These are phyloP conservation scores for Populus hybrid DNA, from an alignment of 441 rosid species.

Conservation along the genomic window DNA sequence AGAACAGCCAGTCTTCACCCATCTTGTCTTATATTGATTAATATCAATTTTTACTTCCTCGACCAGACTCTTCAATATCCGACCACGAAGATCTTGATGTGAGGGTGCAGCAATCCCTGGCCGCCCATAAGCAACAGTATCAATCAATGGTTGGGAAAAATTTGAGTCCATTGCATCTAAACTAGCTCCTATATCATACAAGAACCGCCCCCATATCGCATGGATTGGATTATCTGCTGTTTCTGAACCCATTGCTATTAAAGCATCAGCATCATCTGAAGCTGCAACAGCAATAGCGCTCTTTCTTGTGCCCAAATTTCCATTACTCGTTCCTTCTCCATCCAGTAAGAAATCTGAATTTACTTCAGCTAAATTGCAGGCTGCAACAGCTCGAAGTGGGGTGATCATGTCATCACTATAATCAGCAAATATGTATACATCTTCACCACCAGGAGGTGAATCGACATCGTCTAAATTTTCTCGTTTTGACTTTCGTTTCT, in stretches of 20 bases:
- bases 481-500: slow-evolving; percentile 39
- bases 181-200: slow-evolving; percentile 84
- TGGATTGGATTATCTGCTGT: slow-evolving; percentile 38
- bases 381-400: slow-evolving; percentile 27
- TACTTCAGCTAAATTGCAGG: slow-evolving; percentile 24
- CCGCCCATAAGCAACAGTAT: slow-evolving; percentile 56
- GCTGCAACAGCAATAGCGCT: slow-evolving; percentile 33
- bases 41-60: slow-evolving; percentile 65
- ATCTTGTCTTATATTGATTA: slow-evolving; percentile 34
- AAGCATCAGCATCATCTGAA: slow-evolving; percentile 11
- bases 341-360: slow-evolving; percentile 29
- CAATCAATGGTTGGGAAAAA: slow-evolving; percentile 66
- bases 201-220: slow-evolving; percentile 60
- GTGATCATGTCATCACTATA: slow-evolving; percentile 31
- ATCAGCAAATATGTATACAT: slow-evolving; percentile 26
- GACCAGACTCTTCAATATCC: slow-evolving; percentile 63
- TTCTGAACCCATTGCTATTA: slow-evolving; percentile 23
- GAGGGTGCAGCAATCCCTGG: slow-evolving; percentile 46
- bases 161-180: slow-evolving; percentile 59
- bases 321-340: slow-evolving; percentile 39
- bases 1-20: slow-evolving; percentile 81
- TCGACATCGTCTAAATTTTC: slow-evolving; percentile 30
- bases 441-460: slow-evolving; percentile 34
- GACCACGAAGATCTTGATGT: slow-evolving; percentile 63
- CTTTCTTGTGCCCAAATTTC: slow-evolving; percentile 44